These are phyloP conservation scores for Jacaranda mimosifolia DNA, from an alignment of 257 asterid species.

Conservation along the genomic window DNA sequence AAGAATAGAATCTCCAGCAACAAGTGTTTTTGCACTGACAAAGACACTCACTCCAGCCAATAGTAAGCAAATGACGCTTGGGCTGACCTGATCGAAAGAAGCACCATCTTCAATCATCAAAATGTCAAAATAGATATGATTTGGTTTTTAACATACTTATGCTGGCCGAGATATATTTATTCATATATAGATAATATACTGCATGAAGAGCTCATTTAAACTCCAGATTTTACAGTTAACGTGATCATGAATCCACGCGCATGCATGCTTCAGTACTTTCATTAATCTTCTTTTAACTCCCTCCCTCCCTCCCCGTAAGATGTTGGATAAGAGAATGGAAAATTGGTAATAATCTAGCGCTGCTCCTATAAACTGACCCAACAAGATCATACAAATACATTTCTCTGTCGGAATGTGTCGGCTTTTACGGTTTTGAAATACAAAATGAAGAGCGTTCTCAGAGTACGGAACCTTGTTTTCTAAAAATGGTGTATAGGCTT, in stretches of 20 bases:
- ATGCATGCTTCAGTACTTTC: background rate
- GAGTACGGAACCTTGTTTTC: too few relatives aligned
- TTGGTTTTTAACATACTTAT: background rate
- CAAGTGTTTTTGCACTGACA: conserved; percentile 68
- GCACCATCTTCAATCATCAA: background rate
- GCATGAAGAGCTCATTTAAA: background rate
- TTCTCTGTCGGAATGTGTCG: too few relatives aligned
- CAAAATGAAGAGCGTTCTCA: too few relatives aligned
- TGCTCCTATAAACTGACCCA: too few relatives aligned
- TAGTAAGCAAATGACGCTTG: conserved; percentile 68
- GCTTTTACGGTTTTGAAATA: too few relatives aligned
- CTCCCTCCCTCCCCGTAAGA: too few relatives aligned
- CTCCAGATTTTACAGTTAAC: background rate
- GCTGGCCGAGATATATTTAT: background rate
- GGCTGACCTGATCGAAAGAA: conserved; percentile 58
- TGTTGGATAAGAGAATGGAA: too few relatives aligned
- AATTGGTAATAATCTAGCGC: too few relatives aligned
- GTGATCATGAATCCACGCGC: background rate
- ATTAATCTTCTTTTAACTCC: too few relatives aligned
- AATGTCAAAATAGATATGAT: conserved; percentile 27
- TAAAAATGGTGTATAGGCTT: too few relatives aligned
- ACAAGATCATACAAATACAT: too few relatives aligned
- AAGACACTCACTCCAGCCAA: conserved; percentile 75
- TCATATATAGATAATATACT: background rate
- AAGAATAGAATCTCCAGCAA: conserved; percentile 69